Percentiles rank a stretch among this genome's conserved stretches.
Conservation (phyloP, 768 basidiomycete species). For the Boletellus emodensis region DNA sequence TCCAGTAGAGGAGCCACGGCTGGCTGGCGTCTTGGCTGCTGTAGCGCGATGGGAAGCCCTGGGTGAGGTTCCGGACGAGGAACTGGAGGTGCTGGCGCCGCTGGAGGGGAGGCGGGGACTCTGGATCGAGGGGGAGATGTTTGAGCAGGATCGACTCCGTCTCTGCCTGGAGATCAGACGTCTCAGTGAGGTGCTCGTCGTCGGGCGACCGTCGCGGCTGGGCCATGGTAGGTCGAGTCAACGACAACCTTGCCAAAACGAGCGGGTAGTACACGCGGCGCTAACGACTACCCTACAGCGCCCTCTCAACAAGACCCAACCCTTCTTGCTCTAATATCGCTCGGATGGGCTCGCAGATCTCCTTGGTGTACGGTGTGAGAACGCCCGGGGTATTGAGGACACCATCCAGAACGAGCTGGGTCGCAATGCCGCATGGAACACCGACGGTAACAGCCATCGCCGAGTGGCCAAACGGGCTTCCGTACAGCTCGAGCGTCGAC, state of each 20-base stretch:
- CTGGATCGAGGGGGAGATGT: slow-evolving; percentile 41
- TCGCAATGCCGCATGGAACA: slow-evolving; percentile 90
- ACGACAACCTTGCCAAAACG: too few species aligned
- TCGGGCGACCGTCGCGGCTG: slow-evolving; percentile 37
- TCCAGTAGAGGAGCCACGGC: slow-evolving; percentile 96
- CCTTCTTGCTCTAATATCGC: slow-evolving; percentile 69
- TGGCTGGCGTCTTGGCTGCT: slow-evolving; percentile 88
- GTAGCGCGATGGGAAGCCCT: slow-evolving; percentile 79
- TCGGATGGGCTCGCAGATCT: slow-evolving; percentile 74
- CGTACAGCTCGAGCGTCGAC: slow-evolving; percentile 88
- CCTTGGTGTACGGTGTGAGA: slow-evolving; percentile 81
- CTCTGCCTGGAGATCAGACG: slow-evolving; percentile 56
- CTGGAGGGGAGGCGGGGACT: slow-evolving; percentile 42
- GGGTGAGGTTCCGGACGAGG: slow-evolving; percentile 64
- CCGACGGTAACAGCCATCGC: slow-evolving; percentile 94
- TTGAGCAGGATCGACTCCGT: slow-evolving; percentile 63
- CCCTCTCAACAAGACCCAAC: slow-evolving; percentile 65
- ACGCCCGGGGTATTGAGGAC: slow-evolving; percentile 75
- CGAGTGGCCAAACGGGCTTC: slow-evolving; percentile 70
- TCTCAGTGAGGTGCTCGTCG: slow-evolving; percentile 61
- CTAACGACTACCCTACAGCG: slow-evolving; percentile 40
- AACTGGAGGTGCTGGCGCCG: slow-evolving; percentile 71
- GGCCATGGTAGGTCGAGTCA: slow-evolving; percentile 9
- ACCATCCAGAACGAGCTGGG: slow-evolving; percentile 88
- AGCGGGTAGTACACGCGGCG: not conserved